These are phyloP conservation scores for Aspergillus ostianus DNA, from an alignment of 495 filamentous ascomycete genomes.

Conservation along the genomic window DNA sequence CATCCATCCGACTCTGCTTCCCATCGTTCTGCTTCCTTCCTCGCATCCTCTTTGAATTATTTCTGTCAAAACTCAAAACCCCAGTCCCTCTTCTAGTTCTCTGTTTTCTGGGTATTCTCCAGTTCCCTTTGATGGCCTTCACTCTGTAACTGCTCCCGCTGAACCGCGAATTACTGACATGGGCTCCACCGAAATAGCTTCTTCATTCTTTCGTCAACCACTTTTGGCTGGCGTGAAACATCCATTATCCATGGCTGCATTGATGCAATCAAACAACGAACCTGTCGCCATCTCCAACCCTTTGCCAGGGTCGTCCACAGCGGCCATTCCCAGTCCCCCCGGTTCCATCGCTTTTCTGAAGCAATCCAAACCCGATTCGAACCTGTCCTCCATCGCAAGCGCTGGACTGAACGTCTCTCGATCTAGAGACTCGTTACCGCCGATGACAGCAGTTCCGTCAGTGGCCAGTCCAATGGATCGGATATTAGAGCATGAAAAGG, in stretches of 20 bases:
- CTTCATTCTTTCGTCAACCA: constrained; percentile 54
- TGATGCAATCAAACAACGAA: constrained; percentile 49
- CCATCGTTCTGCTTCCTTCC: constrained; percentile 10
- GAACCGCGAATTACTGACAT: constrained; percentile 51
- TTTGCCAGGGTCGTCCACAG: constrained; percentile 26
- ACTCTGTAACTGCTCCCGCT: not conserved
- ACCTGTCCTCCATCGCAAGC: constrained; percentile 45
- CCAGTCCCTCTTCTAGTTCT: not conserved
- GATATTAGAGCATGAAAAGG: constrained; percentile 34
- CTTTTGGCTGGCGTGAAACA: constrained; percentile 35
- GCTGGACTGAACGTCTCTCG: constrained; percentile 47
- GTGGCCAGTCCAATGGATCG: constrained; percentile 30
- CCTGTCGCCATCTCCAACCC: constrained; percentile 42
- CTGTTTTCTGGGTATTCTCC: not conserved
- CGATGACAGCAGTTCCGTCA: constrained; percentile 32
- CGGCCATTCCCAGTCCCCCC: constrained; percentile 30
- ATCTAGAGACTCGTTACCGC: constrained; percentile 32
- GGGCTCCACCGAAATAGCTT: constrained; percentile 59
- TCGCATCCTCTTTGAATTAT: not conserved
- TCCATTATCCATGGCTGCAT: constrained; percentile 45
- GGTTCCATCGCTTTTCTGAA: constrained; percentile 38
- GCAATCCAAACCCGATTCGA: constrained; percentile 42
- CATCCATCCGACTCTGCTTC: constrained; percentile 35
- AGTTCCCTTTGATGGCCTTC: not conserved
- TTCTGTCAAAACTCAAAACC: constrained; percentile 7